These are phyloP conservation scores for Xylariaceae sp. DNA, from an alignment of 2,329 filamentous ascomycete genomes.

Conservation along the genomic window DNA sequence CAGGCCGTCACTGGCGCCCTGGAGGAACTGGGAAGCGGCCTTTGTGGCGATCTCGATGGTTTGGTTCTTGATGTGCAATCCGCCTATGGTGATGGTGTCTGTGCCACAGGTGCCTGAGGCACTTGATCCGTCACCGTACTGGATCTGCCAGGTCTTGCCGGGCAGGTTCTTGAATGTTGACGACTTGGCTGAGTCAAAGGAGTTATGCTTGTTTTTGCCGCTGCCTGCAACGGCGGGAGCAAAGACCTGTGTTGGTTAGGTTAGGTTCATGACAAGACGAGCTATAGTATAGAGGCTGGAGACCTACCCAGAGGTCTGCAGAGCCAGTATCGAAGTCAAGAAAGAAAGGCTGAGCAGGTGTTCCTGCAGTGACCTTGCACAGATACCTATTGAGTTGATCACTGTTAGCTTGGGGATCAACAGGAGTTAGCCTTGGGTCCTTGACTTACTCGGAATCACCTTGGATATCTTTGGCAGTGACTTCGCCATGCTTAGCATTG, in stretches of 20 bases:
- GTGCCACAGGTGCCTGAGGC: conserved; percentile 63
- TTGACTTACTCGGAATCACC: conserved; percentile 51
- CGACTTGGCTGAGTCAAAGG: conserved; percentile 60
- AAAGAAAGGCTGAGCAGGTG: conserved; percentile 56
- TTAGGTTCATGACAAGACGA: conserved; percentile 1
- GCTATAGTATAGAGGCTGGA: neutral
- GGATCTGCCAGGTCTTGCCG: conserved; percentile 58
- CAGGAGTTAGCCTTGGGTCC: neutral
- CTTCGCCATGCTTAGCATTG: conserved; percentile 40
- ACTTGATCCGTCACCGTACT: conserved; percentile 64
- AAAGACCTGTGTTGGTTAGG: conserved; percentile 44
- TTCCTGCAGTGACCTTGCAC: conserved; percentile 60
- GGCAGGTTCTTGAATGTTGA: conserved; percentile 50
- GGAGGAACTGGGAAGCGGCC: conserved; percentile 55
- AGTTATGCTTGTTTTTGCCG: conserved; percentile 42
- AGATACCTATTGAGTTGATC: conserved; percentile 58
- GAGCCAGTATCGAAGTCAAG: conserved; percentile 70
- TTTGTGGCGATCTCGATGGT: conserved; percentile 60
- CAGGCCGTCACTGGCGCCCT: conserved; percentile 58
- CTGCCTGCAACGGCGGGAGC: conserved; percentile 45
- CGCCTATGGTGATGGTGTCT: conserved; percentile 59
- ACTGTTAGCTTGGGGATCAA: neutral
- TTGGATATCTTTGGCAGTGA: conserved; percentile 60
- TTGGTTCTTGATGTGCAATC: conserved; percentile 57
- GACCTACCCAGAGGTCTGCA: conserved; percentile 63